These are phyloP conservation scores for Triticum turgidum DNA, from an alignment of 176 grass and related monocot species.

Conservation along the genomic window DNA sequence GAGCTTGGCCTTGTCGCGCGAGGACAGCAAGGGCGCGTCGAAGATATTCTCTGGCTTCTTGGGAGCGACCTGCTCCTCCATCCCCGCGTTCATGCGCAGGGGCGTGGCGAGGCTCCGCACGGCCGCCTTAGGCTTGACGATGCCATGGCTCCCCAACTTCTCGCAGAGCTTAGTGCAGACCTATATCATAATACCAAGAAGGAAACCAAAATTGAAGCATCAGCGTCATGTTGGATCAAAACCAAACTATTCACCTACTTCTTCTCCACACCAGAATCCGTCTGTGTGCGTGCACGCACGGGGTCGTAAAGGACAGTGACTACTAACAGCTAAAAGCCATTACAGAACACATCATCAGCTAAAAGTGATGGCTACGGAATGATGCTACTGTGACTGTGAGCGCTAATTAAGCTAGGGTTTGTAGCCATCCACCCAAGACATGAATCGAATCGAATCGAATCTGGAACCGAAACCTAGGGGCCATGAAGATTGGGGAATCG, in stretches of 20 bases:
- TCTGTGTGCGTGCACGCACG: background rate
- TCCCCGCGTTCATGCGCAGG: slow-evolving; percentile 85
- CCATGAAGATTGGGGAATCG: background rate
- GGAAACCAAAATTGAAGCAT: background rate
- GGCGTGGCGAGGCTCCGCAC: slow-evolving; percentile 78
- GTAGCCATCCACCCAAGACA: background rate
- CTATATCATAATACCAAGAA: slow-evolving; percentile 36
- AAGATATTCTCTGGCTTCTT: slow-evolving; percentile 76
- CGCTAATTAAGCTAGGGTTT: background rate
- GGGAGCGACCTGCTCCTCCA: slow-evolving; percentile 63
- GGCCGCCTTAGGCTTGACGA: slow-evolving; percentile 78
- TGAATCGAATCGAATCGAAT: background rate
- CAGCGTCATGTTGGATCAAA: background rate
- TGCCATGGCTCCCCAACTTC: slow-evolving; percentile 77
- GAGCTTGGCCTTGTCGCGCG: slow-evolving; percentile 83
- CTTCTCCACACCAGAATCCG: background rate
- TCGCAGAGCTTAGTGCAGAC: slow-evolving; percentile 84
- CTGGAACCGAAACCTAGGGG: background rate
- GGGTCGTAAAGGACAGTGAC: background rate
- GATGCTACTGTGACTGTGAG: background rate
- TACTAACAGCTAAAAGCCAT: slow-evolving; percentile 3
- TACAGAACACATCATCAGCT: background rate
- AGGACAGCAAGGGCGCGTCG: slow-evolving; percentile 76
- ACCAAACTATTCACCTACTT: background rate
- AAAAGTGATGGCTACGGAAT: background rate